A percentile compares a stretch with the other conserved stretches of the same genome.
Evolutionary conservation across 192 early-diverging fungal species (phyloP).

Genomic region (Rhizophagus clarus): DNA sequence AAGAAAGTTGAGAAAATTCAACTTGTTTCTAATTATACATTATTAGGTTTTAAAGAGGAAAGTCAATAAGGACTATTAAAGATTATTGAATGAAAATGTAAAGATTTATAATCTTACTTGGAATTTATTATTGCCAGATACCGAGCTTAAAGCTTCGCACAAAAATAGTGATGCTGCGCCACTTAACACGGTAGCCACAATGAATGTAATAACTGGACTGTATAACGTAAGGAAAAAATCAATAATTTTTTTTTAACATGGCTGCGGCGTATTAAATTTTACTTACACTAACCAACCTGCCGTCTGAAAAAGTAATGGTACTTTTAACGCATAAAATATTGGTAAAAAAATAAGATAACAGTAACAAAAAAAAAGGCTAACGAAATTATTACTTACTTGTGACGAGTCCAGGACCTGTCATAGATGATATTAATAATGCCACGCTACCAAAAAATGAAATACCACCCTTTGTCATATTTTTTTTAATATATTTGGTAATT

Average conservation of each 20-base stretch:
- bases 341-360: background rate
- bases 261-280: background rate
- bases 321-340: slow-evolving; percentile 35
- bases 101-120: slow-evolving; percentile 45
- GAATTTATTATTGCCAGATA: slow-evolving; percentile 71
- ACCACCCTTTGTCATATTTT: background rate
- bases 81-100: background rate
- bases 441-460: slow-evolving; percentile 50
- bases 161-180: slow-evolving; percentile 67
- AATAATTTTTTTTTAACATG: background rate
- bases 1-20: slow-evolving; percentile 65
- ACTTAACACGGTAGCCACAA: slow-evolving; percentile 61
- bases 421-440: slow-evolving; percentile 45
- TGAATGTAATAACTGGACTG: slow-evolving; percentile 59
- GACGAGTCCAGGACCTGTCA: slow-evolving; percentile 47
- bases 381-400: slow-evolving; percentile 27
- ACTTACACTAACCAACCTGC: slow-evolving; percentile 56
- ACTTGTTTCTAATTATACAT: slow-evolving; percentile 50
- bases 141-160: slow-evolving; percentile 67
- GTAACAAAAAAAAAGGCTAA: background rate
- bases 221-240: background rate
- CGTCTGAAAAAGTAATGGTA: slow-evolving; percentile 61
- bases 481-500: background rate
- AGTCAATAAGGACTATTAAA: background rate
- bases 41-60: too few relatives aligned